Base-by-base conservation (phyloP, 768 basidiomycete species). In the Termitomyces sp. region DNA sequence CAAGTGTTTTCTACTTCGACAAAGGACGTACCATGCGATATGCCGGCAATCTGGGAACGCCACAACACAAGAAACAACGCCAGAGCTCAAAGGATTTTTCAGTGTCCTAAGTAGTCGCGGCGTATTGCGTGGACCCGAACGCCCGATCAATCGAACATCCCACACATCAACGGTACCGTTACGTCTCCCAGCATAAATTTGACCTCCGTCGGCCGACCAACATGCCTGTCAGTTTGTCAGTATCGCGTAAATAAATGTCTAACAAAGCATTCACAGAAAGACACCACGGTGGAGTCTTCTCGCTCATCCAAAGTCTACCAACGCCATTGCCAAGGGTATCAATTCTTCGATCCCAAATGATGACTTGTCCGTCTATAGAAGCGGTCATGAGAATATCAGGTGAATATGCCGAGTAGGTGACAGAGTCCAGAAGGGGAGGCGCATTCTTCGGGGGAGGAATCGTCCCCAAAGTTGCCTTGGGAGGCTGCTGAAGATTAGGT, bases 201-300 rank as follows among this genome's bases (percentile, higher is more conserved):
- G 90, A 4, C 80, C 80, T 16, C 96, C 95, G 62, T 93, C 86
- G 3, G 86, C 81, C 5, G 93, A 94, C 95, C 96, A 98, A 70
- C 91, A 95, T 16, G 95, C 95, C 95, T 98, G 50, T 47, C 32
- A 36, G 12, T 3, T 37, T 43, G 32, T 57, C 22, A 52, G 58
- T 55, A 49, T 27, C 16, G 26, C 16, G 13, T 56, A 37, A n/a
- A n/a, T 45, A 51, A n/a, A 20, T 39, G 9, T 24, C 20, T 44
- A 18, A 44, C 55, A 12, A 33, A 42, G 53, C 26, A 44, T 85
- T 67, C 72, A 98, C 96, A 61, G 95, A 95, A 66, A 96, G 82
- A 72, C 94, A 97, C 94, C 95, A 98, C 12, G 93, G 93, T 32
- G 93, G 93, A 22, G 91, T 93, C 73, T 91, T 94, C 62, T 95